Evolutionary conservation across 495 filamentous ascomycete species (phyloP).

Genomic region (Letharia columbiana): DNA sequence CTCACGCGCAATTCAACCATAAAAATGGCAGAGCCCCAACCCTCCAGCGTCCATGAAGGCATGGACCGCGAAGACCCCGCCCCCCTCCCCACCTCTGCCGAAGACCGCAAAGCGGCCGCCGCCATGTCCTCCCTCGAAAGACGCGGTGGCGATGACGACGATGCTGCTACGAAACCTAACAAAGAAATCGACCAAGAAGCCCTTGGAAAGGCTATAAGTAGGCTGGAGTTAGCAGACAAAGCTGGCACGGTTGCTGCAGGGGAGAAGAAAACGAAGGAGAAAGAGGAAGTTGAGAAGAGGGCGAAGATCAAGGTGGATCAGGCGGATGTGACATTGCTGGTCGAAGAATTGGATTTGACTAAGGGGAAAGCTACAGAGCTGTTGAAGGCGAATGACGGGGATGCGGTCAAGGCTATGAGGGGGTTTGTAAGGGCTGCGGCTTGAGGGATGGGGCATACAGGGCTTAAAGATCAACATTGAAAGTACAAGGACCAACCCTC

Average conservation of each 20-base stretch:
- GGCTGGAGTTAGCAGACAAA: constrained; percentile 41
- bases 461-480: neutral
- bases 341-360: constrained; percentile 67
- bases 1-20: neutral
- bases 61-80: constrained; percentile 34
- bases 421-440: constrained; percentile 45
- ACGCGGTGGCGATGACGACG: constrained; percentile 38
- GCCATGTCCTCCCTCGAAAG: constrained; percentile 71
- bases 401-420: constrained; percentile 60
- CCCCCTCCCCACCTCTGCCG: constrained; percentile 56
- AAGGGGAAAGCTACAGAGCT: constrained; percentile 80
- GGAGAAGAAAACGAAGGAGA: constrained; percentile 34
- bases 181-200: constrained; percentile 69
- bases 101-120: constrained; percentile 85
- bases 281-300: constrained; percentile 43
- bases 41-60: constrained; percentile 47
- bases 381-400: constrained; percentile 68
- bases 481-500: too few relatives aligned
- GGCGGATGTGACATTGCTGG: constrained; percentile 58
- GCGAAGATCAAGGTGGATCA: constrained; percentile 53
- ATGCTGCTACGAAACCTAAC: constrained; percentile 45
- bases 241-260: constrained; percentile 28
- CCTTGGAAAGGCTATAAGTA: constrained; percentile 73
- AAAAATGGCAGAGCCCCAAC: constrained; percentile 54
- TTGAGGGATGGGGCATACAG: neutral